Evolutionary conservation across 495 filamentous ascomycete species (phyloP), one percentile per base, ranked within the genome.

Genomic region (Aspergillus egyptiacus): DNA sequence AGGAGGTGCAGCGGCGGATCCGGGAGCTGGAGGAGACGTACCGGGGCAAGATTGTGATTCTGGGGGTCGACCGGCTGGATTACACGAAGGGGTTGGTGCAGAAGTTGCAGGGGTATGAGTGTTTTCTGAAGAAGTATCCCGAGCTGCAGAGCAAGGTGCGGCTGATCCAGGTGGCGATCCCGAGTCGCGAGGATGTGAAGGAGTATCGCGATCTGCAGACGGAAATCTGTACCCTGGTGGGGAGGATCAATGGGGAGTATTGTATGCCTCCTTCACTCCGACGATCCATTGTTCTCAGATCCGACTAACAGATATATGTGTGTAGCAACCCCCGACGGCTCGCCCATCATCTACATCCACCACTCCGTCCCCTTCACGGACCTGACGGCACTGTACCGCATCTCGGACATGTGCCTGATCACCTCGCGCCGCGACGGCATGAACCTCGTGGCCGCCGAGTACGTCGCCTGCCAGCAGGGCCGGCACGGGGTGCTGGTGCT

Each of bases 31-130:
- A 86, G 56, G 82, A 84, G 46, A 86, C 85, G 56, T 97, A 95
- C 57, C 82, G 88, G 52, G 89, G 86, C 35, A 81, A 87, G 38
- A 91, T 91, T 67, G 71, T 97, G 23, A 94, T 97, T 48, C 83
- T 97, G 14, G 91, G 91, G 30, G 89, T 97, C 17, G 91, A 97
- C 58, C 79, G 91, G 31, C 74, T 97, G 34, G 91, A 97, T 61
- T 91, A 96, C 59, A 94, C 95, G 77, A 97, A 97, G 59, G 91
- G 91, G 24, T 82, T 97, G n/a, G 86, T 87, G 0, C 89, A 95
- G 65, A 97, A 97, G 62, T 73, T 97, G 14, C 88, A 95, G 55
- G 89, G 89, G 0, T 83, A 94, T 15, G 89, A 95, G 60, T 79
- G 87, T 11, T 96, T 97, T 67, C 73, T 97, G 27, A 87, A 86